phyloP scores from a whole-genome alignment of 352 stramenopile genomes.

The Pythium biforme region DNA sequence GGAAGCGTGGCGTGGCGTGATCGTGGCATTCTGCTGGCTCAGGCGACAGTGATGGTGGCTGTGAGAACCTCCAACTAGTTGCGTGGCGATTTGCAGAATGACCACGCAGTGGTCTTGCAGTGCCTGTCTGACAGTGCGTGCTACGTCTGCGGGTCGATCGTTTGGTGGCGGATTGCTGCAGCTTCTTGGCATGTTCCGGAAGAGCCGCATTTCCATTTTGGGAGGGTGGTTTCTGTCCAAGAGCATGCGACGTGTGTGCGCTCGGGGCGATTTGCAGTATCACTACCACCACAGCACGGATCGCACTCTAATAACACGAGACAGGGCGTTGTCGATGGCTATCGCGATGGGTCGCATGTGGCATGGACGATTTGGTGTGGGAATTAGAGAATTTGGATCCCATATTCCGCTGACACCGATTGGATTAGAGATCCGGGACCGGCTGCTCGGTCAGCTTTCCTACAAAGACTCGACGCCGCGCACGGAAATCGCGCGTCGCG shows the following conservation, averaged over 20 bases:
- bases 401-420: too few relatives aligned
- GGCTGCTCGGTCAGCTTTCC: too few relatives aligned
- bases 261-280: too few relatives aligned
- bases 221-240: not conserved
- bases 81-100: not conserved
- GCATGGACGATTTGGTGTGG: too few relatives aligned
- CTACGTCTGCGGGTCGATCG: not conserved
- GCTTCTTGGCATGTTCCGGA: conserved; percentile 13
- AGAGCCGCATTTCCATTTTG: not conserved
- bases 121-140: not conserved
- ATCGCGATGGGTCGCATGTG: too few relatives aligned
- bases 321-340: too few relatives aligned
- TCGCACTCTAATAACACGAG: not conserved
- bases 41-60: too few relatives aligned
- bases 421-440: too few relatives aligned
- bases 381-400: too few relatives aligned
- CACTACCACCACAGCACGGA: not conserved
- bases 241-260: not conserved
- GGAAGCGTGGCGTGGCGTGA: not conserved
- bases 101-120: not conserved
- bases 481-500: not conserved
- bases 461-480: too few relatives aligned
- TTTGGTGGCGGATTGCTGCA: not conserved
- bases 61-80: too few relatives aligned
- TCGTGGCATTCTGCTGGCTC: not conserved